phyloP scores from a whole-genome alignment of 805 yeast genomes.

The Sugiyamaella mastotermitis region DNA sequence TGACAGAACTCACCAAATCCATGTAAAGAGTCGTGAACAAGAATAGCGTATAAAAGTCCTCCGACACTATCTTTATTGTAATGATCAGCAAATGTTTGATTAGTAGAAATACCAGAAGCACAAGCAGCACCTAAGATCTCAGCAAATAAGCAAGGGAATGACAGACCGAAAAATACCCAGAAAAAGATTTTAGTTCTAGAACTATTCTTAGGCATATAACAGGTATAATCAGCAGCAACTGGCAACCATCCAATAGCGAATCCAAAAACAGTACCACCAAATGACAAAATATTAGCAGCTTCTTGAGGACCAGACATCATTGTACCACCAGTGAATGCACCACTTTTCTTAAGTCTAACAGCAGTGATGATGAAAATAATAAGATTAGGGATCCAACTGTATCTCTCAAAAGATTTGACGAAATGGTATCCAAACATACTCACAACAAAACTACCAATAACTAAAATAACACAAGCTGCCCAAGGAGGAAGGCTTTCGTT shows the following conservation, averaged over 20 bases:
- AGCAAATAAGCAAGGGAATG: slow-evolving; percentile 63
- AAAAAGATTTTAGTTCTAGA: slow-evolving; percentile 55
- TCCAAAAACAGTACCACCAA: slow-evolving; percentile 80
- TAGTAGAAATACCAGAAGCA: slow-evolving; percentile 49
- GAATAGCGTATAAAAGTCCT: slow-evolving; percentile 74
- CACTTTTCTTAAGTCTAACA: slow-evolving; percentile 64
- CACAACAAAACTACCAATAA: slow-evolving; percentile 58
- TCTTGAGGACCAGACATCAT: slow-evolving; percentile 55
- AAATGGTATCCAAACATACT: slow-evolving; percentile 80
- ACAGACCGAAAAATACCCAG: slow-evolving; percentile 57
- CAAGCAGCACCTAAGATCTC: slow-evolving; percentile 84
- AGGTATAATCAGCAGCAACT: slow-evolving; percentile 87
- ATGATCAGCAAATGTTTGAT: slow-evolving; percentile 38
- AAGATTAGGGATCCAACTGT: slow-evolving; percentile 81
- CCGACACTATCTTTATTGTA: slow-evolving; percentile 59
- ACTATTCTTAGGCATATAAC: slow-evolving; percentile 69
- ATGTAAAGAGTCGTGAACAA: slow-evolving; percentile 74
- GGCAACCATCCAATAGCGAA: slow-evolving; percentile 95
- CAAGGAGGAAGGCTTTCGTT: slow-evolving; percentile 66
- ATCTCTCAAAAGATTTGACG: slow-evolving; percentile 77
- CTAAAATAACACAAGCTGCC: slow-evolving; percentile 81
- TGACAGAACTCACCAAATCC: slow-evolving; percentile 88
- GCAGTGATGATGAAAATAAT: slow-evolving; percentile 71
- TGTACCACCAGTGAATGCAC: slow-evolving; percentile 52
- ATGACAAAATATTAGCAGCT: slow-evolving; percentile 72